Evolutionary conservation across 139 green algal species (phyloP).

Genomic region (Auxenochlorella protothecoides): DNA sequence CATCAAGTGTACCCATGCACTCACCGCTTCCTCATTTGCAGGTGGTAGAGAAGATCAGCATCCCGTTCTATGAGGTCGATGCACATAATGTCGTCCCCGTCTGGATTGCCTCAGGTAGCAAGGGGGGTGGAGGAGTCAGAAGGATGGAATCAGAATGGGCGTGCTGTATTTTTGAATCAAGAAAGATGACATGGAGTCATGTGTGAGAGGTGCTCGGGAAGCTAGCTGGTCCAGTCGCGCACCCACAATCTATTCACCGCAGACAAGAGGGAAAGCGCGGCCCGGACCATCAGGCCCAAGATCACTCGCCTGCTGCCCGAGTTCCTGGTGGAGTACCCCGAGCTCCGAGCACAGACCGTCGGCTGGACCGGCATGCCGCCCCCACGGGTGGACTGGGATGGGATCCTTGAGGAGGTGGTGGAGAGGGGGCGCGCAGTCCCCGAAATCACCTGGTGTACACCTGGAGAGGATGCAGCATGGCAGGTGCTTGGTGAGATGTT

Average conservation of each 20-base stretch:
- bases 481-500: constrained; percentile 10
- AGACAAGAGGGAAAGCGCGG: constrained; percentile 80
- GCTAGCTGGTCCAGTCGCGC: no score
- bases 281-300: constrained; percentile 85
- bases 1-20: no score
- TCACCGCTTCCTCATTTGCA: no score
- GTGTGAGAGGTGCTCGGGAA: no score
- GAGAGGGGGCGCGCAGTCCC: constrained; percentile 51
- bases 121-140: neutral
- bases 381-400: constrained; percentile 61
- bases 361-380: constrained; percentile 3
- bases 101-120: constrained; percentile 56
- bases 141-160: neutral
- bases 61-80: constrained; percentile 82
- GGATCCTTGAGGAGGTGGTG: constrained; percentile 55
- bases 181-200: no score
- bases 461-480: constrained; percentile 55
- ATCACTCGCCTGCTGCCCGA: constrained; percentile 76
- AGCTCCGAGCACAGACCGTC: constrained; percentile 9
- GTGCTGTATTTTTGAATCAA: no score
- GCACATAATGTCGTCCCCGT: constrained; percentile 93
- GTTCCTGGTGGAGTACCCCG: constrained; percentile 59
- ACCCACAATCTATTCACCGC: constrained; percentile 2
- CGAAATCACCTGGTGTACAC: constrained; percentile 73
- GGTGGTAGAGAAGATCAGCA: neutral